Percentiles rank a stretch among this genome's conserved stretches.
phyloP scores from a whole-genome alignment of 2,329 filamentous ascomycete species.

The Nemania sp. region DNA sequence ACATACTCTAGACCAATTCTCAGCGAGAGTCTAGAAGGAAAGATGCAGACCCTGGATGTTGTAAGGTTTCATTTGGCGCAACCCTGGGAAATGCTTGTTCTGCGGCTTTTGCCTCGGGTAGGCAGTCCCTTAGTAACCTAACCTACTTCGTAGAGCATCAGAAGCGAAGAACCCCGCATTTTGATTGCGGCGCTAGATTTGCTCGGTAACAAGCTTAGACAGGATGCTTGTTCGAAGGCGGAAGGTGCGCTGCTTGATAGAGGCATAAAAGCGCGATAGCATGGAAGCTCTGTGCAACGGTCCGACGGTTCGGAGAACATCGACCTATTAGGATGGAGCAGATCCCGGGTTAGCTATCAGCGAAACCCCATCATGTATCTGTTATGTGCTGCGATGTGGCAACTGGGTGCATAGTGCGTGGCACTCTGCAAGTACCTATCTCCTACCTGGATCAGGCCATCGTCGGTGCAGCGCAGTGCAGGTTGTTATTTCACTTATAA shows the following conservation, averaged over 20 bases:
- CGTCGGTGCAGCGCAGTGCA: background rate
- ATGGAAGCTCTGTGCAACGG: background rate
- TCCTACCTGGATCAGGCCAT: too few relatives aligned
- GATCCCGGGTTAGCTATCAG: constrained; percentile 13
- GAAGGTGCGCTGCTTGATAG: constrained; percentile 25
- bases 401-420: too few relatives aligned
- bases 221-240: constrained; percentile 22
- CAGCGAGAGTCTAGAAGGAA: too few relatives aligned
- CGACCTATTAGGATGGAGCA: constrained; percentile 15
- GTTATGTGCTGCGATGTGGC: too few relatives aligned
- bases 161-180: constrained; percentile 18
- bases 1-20: too few relatives aligned
- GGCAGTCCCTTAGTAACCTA: too few relatives aligned
- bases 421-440: too few relatives aligned
- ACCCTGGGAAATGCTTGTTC: background rate
- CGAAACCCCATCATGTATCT: constrained; percentile 1
- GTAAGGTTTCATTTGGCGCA: background rate
- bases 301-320: background rate
- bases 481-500: background rate
- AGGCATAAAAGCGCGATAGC: constrained; percentile 8
- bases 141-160: too few relatives aligned
- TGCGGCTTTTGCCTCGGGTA: background rate
- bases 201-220: background rate
- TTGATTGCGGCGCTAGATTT: constrained; percentile 3
- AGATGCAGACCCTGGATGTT: too few relatives aligned